Conservation (phyloP, 148 eudicot species). For the Camellia sinensis region DNA sequence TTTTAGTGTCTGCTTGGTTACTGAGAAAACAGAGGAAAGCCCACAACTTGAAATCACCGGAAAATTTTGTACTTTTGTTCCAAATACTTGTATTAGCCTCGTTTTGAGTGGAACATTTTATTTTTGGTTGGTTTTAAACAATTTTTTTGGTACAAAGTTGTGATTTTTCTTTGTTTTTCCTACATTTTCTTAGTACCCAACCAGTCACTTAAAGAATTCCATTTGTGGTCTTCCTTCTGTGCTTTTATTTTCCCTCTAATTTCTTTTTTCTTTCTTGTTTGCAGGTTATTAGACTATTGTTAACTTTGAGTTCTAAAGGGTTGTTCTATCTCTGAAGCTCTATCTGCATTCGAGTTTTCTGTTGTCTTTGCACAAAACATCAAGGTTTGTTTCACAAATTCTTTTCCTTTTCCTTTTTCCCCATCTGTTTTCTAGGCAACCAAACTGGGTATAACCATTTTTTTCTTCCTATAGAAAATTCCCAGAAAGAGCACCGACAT, state of each 20-base stretch:
- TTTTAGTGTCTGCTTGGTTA: background rate
- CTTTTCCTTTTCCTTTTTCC: background rate
- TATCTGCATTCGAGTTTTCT: conserved; percentile 18
- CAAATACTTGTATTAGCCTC: background rate
- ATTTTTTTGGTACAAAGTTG: background rate
- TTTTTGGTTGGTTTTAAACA: background rate
- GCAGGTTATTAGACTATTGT: background rate
- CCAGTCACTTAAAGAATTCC: background rate
- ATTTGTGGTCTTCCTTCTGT: background rate
- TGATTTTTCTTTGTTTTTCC: background rate
- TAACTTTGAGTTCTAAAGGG: background rate
- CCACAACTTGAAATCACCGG: background rate
- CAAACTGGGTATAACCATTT: background rate
- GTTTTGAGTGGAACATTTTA: background rate
- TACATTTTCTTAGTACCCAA: conserved; percentile 9
- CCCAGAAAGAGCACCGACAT: background rate
- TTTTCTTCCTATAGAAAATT: background rate
- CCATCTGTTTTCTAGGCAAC: background rate
- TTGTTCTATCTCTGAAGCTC: conserved; percentile 5
- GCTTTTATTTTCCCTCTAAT: no score
- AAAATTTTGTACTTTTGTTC: background rate
- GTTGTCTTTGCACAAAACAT: background rate
- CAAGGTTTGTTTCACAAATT: conserved; percentile 21
- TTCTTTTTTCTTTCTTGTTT: conserved; percentile 1
- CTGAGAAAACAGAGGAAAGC: background rate